These are phyloP conservation scores for Helenozyma rhizophorensis DNA, from an alignment of 805 yeast species.

Conservation along the genomic window DNA sequence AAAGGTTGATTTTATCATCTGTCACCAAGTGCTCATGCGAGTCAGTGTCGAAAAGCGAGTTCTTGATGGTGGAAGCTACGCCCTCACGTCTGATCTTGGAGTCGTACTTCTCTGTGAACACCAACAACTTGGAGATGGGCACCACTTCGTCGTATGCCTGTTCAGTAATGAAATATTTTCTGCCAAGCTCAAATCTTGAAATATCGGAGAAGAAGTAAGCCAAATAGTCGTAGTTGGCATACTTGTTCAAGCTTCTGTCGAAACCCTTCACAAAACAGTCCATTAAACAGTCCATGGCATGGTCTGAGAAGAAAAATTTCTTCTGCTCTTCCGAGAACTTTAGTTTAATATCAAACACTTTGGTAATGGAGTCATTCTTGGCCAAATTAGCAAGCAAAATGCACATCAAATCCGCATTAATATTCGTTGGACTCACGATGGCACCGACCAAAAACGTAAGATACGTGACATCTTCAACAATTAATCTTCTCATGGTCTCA, in stretches of 20 bases:
- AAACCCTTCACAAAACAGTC: slow-evolving; percentile 86
- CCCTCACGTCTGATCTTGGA: slow-evolving; percentile 82
- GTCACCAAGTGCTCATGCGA: slow-evolving; percentile 57
- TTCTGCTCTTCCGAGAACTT: slow-evolving; percentile 36
- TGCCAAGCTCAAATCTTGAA: slow-evolving; percentile 70
- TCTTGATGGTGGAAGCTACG: slow-evolving; percentile 88
- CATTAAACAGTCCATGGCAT: slow-evolving; percentile 74
- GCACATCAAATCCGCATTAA: slow-evolving; percentile 75
- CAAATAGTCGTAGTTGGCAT: slow-evolving; percentile 76
- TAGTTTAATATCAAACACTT: slow-evolving; percentile 40
- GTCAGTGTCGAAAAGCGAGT: slow-evolving; percentile 75
- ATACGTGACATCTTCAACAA: slow-evolving; percentile 63
- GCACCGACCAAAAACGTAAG: slow-evolving; percentile 43
- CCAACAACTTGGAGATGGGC: slow-evolving; percentile 77
- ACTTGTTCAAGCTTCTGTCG: slow-evolving; percentile 64
- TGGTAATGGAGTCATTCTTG: slow-evolving; percentile 61
- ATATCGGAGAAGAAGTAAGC: slow-evolving; percentile 87
- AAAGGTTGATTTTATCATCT: slow-evolving; percentile 62
- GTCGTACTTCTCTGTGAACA: slow-evolving; percentile 78
- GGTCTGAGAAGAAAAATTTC: slow-evolving; percentile 48
- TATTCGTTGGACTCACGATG: slow-evolving; percentile 52
- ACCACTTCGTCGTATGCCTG: slow-evolving; percentile 73
- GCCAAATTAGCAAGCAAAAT: slow-evolving; percentile 84
- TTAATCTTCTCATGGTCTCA: slow-evolving; percentile 52
- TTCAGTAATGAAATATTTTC: slow-evolving; percentile 68